Conservation (phyloP, 176 grass and related monocot genomes). For the Calamus simplicifolius region DNA sequence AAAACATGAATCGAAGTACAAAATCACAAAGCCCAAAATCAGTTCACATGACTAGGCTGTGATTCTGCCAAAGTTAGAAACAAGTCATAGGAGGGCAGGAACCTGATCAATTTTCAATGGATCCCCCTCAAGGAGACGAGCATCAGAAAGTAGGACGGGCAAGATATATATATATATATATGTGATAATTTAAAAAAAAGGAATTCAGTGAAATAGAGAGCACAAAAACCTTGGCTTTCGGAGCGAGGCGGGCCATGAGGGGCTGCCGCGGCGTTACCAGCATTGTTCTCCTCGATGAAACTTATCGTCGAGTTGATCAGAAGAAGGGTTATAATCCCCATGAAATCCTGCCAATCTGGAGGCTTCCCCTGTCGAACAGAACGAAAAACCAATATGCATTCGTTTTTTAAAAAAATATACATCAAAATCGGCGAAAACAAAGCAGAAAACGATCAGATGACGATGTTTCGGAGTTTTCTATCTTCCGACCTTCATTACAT, state of each 20-base stretch:
- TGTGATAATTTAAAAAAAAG: not conserved
- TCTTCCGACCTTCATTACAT: no score
- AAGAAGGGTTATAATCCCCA: conserved; percentile 62
- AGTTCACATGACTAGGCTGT: no score
- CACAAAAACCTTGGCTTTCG: conserved; percentile 52
- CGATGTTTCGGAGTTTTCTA: no score
- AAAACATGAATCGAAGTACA: conserved; percentile 2
- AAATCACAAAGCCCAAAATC: no score
- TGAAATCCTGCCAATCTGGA: conserved; percentile 76
- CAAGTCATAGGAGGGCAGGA: not conserved
- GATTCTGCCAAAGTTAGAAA: no score
- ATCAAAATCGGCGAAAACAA: not conserved
- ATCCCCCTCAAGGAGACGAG: conserved; percentile 73
- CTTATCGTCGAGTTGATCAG: conserved; percentile 71
- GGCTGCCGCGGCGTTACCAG: conserved; percentile 60
- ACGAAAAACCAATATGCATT: not conserved
- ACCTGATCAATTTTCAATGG: conserved; percentile 86
- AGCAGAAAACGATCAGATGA: not conserved
- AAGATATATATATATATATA: no score
- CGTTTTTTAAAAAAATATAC: not conserved
- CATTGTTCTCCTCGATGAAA: conserved; percentile 76
- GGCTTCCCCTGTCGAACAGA: conserved; percentile 49
- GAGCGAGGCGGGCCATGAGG: conserved; percentile 68
- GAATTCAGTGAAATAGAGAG: not conserved
- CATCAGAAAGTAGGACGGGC: conserved; percentile 9